A percentile compares a stretch with the other conserved stretches of the same genome.
Conservation (phyloP, 2,329 filamentous ascomycete genomes). For the Pestalotiopsis sp. region DNA sequence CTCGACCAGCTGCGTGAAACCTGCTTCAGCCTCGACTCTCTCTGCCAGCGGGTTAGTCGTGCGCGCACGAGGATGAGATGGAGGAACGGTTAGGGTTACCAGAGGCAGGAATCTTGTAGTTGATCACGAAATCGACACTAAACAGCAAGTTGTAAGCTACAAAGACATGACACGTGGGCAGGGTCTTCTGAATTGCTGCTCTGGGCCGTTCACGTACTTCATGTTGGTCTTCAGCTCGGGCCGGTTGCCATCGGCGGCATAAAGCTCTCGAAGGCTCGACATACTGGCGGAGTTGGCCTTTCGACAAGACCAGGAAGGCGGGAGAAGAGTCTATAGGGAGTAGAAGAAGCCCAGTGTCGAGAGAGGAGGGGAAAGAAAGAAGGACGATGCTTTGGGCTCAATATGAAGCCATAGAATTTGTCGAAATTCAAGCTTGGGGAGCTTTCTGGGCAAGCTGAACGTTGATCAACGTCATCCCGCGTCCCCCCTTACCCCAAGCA, state of each 20-base stretch:
- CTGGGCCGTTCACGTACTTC: conserved; percentile 15
- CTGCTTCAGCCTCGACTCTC: conserved; percentile 68
- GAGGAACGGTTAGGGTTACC: conserved; percentile 47
- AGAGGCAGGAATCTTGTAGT: conserved; percentile 72
- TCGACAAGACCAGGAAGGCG: background rate
- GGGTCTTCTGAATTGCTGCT: background rate
- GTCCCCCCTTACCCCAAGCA: background rate
- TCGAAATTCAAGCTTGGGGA: conserved; percentile 14
- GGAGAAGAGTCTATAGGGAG: background rate
- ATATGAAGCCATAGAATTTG: conserved; percentile 4
- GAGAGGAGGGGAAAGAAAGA: background rate
- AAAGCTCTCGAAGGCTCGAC: conserved; percentile 28
- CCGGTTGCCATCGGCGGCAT: conserved; percentile 29
- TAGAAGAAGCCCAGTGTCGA: background rate
- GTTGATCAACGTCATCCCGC: conserved; percentile 16
- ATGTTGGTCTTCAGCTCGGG: conserved; percentile 32
- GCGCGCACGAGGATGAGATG: background rate
- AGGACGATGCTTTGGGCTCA: conserved; percentile 1
- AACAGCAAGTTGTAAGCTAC: conserved; percentile 16
- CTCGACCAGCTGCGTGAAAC: conserved; percentile 78
- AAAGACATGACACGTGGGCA: background rate
- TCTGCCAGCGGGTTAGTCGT: conserved; percentile 48
- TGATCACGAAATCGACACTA: conserved; percentile 87
- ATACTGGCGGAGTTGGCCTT: conserved; percentile 20
- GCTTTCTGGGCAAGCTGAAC: conserved; percentile 8